These are phyloP conservation scores for Falciphora oryzae DNA, from an alignment of 2,329 filamentous ascomycete genomes.

Conservation along the genomic window DNA sequence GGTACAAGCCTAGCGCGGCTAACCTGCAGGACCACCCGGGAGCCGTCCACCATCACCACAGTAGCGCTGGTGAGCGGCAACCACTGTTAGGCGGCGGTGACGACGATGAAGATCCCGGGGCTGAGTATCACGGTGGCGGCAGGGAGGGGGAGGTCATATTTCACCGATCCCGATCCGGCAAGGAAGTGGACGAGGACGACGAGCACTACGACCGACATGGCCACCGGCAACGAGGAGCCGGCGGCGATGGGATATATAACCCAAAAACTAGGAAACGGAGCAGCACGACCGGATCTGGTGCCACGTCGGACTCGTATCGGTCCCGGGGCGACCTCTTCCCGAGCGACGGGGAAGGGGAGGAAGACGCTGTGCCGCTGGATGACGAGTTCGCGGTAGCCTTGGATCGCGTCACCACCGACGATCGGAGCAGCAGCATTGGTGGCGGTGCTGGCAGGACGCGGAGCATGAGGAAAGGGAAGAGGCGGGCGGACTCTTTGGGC, in stretches of 20 bases:
- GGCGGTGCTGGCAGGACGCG: slow-evolving; percentile 43
- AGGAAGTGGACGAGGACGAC: slow-evolving; percentile 17
- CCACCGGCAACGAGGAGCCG: slow-evolving; percentile 18
- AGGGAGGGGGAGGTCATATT: slow-evolving; percentile 45
- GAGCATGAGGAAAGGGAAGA: slow-evolving; percentile 44
- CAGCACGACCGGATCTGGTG: slow-evolving; percentile 70
- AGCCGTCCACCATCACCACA: slow-evolving; percentile 26
- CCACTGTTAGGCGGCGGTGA: slow-evolving; percentile 52
- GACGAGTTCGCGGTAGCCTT: slow-evolving; percentile 87
- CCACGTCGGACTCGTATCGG: slow-evolving; percentile 78
- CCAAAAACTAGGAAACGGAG: slow-evolving; percentile 56
- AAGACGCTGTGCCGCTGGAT: slow-evolving; percentile 87
- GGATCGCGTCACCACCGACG: slow-evolving; percentile 65
- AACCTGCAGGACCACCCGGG: slow-evolving; percentile 84
- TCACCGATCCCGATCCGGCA: slow-evolving; percentile 16
- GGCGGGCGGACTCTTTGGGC: slow-evolving; percentile 15
- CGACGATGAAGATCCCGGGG: slow-evolving; percentile 37
- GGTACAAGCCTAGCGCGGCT: slow-evolving; percentile 87
- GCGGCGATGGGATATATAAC: slow-evolving; percentile 16
- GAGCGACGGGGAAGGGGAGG: slow-evolving; percentile 78
- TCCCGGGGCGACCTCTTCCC: slow-evolving; percentile 88
- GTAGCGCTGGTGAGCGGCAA: slow-evolving; percentile 26
- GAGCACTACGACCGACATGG: slow-evolving; percentile 7
- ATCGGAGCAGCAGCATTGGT: slow-evolving; percentile 51
- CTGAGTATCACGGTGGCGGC: slow-evolving; percentile 16